These are phyloP conservation scores for Clarireedia hainanense DNA, from an alignment of 2,329 filamentous ascomycete species.

Conservation along the genomic window DNA sequence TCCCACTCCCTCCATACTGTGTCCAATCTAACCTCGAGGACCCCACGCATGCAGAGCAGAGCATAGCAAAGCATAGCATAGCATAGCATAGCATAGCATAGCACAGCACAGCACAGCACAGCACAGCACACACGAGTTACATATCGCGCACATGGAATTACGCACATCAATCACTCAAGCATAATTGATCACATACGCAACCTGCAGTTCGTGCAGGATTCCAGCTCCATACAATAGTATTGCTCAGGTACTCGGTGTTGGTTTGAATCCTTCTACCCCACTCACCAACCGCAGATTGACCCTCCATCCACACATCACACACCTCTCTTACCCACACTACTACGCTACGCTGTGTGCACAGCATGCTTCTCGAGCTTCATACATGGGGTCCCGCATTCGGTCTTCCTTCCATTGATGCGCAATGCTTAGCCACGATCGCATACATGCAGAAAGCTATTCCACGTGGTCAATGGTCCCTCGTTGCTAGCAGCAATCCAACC, in stretches of 20 bases:
- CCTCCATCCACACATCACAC: not conserved
- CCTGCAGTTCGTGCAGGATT: conserved; percentile 1
- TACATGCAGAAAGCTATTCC: conserved; percentile 61
- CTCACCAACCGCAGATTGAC: not conserved
- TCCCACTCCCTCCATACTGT: too few relatives aligned
- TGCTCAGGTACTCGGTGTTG: not conserved
- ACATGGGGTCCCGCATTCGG: conserved; percentile 86
- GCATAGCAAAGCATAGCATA: too few relatives aligned
- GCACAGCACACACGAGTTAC: not conserved
- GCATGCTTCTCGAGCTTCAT: conserved; percentile 62
- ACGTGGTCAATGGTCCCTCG: conserved; percentile 55
- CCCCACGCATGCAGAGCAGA: too few relatives aligned
- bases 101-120: too few relatives aligned
- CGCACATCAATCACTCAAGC: conserved; percentile 1
- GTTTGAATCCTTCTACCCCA: not conserved
- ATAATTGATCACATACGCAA: not conserved
- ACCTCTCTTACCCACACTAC: not conserved
- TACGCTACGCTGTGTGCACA: not conserved
- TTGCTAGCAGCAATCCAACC: conserved; percentile 66
- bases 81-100: too few relatives aligned
- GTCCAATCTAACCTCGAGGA: too few relatives aligned
- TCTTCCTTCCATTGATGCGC: conserved; percentile 82
- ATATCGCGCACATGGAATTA: not conserved
- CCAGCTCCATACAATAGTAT: not conserved
- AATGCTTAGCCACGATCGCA: conserved; percentile 77